phyloP scores from a whole-genome alignment of 1,284 basidiomycete genomes.

The Ustilago curta region DNA sequence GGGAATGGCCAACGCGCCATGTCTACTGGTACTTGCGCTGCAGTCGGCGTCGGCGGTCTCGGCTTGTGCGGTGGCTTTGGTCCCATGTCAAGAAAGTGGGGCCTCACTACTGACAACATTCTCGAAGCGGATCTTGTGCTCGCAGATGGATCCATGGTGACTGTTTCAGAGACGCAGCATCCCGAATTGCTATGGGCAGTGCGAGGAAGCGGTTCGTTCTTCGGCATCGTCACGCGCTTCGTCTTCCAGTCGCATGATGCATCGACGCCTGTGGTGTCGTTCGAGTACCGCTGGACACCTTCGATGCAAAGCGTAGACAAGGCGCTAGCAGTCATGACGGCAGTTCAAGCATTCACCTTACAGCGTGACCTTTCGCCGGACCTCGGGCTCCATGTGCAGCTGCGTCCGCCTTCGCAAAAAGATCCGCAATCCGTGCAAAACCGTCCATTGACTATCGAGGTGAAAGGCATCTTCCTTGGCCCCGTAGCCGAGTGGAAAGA shows the following conservation, averaged over 20 bases:
- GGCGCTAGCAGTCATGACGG: conserved; percentile 36
- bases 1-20: conserved; percentile 56
- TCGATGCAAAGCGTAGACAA: conserved; percentile 27
- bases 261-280: conserved; percentile 30
- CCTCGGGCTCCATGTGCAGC: conserved; percentile 59
- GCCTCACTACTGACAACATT: conserved; percentile 67
- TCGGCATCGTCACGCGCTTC: conserved; percentile 67
- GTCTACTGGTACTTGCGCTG: conserved; percentile 68
- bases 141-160: conserved; percentile 65
- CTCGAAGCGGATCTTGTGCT: conserved; percentile 67
- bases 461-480: conserved; percentile 56
- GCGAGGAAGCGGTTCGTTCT: conserved; percentile 67
- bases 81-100: conserved; percentile 66
- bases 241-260: conserved; percentile 62
- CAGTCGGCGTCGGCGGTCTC: conserved; percentile 68
- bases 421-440: conserved; percentile 24
- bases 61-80: conserved; percentile 67
- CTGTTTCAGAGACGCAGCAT: conserved; percentile 44
- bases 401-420: conserved; percentile 24
- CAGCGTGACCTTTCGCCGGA: conserved; percentile 32
- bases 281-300: conserved; percentile 54
- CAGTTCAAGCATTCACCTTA: conserved; percentile 47
- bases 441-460: conserved; percentile 34
- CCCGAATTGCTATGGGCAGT: conserved; percentile 63
- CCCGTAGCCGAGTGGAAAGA: conserved; percentile 17